A percentile compares a stretch with the other conserved stretches of the same genome.
Evolutionary conservation across 2,329 filamentous ascomycete genomes (phyloP).

Genomic region (Pochonia chlamydosporia): DNA sequence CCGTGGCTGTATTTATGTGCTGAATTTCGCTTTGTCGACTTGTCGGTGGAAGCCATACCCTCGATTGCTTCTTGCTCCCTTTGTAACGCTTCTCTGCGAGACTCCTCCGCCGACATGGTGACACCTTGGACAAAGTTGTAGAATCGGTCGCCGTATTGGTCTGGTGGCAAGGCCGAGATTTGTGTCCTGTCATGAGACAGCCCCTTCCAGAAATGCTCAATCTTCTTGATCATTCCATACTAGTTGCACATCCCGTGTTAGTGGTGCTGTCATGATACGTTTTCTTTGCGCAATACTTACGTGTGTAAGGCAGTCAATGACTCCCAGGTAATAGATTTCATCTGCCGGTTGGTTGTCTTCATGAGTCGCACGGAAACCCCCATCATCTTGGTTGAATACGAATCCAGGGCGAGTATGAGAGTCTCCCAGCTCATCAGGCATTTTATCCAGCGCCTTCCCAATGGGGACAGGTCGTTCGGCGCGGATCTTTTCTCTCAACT

Average conservation of each 20-base stretch:
- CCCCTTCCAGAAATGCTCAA: constrained; percentile 97
- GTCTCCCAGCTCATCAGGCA: constrained; percentile 84
- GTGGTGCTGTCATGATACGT: background rate
- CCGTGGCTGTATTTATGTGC: constrained; percentile 25
- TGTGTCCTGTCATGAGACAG: constrained; percentile 75
- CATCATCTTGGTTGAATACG: constrained; percentile 90
- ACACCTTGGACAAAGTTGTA: constrained; percentile 85
- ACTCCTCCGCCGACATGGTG: constrained; percentile 86
- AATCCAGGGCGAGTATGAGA: constrained; percentile 64
- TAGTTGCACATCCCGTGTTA: constrained; percentile 29
- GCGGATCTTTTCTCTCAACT: constrained; percentile 87
- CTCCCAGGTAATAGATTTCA: constrained; percentile 95
- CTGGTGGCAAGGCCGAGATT: constrained; percentile 87
- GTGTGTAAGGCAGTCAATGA: constrained; percentile 96
- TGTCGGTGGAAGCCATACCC: constrained; percentile 21
- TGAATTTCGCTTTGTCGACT: constrained; percentile 31
- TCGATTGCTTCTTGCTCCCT: constrained; percentile 55
- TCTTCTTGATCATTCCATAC: constrained; percentile 92
- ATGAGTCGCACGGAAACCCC: constrained; percentile 87
- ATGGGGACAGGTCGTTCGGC: constrained; percentile 91
- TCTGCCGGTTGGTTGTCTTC: constrained; percentile 80
- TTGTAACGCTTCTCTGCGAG: constrained; percentile 55
- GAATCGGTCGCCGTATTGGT: constrained; percentile 90
- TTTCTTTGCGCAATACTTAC: constrained; percentile 50
- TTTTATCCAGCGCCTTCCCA: constrained; percentile 72